These are phyloP conservation scores for Diplosphaera chodatii DNA, from an alignment of 139 green algal genomes.

Conservation along the genomic window DNA sequence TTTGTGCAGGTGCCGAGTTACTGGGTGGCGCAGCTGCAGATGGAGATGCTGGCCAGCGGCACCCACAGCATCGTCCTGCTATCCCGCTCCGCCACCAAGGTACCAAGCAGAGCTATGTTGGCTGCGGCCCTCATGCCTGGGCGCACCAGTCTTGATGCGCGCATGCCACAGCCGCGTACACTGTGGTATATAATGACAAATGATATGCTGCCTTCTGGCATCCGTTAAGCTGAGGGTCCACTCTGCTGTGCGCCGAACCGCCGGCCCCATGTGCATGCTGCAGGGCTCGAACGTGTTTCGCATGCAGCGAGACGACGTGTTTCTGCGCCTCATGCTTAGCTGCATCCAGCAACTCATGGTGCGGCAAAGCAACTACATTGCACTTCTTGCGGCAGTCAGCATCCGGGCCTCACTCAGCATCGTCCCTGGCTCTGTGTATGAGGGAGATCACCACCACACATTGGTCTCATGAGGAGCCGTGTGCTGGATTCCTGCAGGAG, in stretches of 20 bases:
- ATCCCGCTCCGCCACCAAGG: conserved; percentile 48
- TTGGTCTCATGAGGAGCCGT: too few species aligned
- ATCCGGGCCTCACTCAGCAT: too few species aligned
- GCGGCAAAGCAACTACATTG: too few species aligned
- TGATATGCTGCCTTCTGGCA: too few species aligned
- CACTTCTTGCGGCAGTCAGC: too few species aligned
- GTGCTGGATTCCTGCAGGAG: background rate
- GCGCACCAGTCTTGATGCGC: too few species aligned
- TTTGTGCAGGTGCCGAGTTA: conserved; percentile 19
- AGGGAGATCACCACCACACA: too few species aligned
- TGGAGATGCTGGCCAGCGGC: conserved; percentile 55
- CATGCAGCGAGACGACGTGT: conserved; percentile 39
- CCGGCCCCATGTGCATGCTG: background rate
- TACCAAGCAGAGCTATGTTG: background rate
- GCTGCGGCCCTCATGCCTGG: too few species aligned
- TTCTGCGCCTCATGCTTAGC: conserved; percentile 43
- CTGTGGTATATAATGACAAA: too few species aligned
- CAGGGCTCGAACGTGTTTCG: conserved; percentile 50
- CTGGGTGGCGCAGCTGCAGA: conserved; percentile 72
- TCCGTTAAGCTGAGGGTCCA: too few species aligned
- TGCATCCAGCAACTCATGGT: conserved; percentile 2
- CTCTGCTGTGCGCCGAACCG: background rate
- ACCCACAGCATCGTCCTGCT: conserved; percentile 44
- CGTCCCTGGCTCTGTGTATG: too few species aligned
- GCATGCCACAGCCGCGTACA: too few species aligned